Base-by-base conservation (phyloP, 2,329 filamentous ascomycete species). In the Colletotrichum plurivorum region DNA sequence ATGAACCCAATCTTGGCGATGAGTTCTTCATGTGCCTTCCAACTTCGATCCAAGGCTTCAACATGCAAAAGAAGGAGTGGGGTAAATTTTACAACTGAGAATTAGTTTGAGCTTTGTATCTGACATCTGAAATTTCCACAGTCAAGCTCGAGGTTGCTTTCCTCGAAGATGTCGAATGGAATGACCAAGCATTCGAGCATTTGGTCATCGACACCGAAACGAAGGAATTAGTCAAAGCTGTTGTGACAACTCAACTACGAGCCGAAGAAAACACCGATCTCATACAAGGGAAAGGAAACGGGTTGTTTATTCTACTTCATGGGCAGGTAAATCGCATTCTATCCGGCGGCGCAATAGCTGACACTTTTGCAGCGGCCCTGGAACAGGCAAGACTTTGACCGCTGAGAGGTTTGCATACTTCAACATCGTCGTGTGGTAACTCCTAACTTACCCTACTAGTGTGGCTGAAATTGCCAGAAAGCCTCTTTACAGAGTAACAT, bases 341-440 rank as follows among this genome's bases (percentile, higher is more conserved):
- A 25, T 16, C 4, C 22, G 16, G n/a, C 20, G 4, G 6, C 7
- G 8, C 27, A n/a, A 12, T 36, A 39, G 13, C 51, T 55, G 18
- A 63, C 16, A 22, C 1, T 7, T 12, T 1, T 6, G 4, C 7
- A 66, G 63, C 1, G 73, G 73, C 1, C 79, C 79, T 0, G 79
- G 79, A 2, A 80, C 77, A 0, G 79, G 79, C 12, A 81, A 81
- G 70, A 80, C 79, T 2, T 59, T 80, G 22, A 81, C 79, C 0
- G 79, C 79, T 0, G 78, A 80, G 63, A 77, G 75, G 57, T 67
- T 8, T 31, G 27, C 7, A 2, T 31, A 9, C 27, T 2, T 8
- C 27, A 31, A 31, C 27, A 8, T 5, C 27, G 7, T 10, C 27
- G 27, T 31, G 1, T 31, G 9, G 8, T 31, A 31, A 9, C 27